These are phyloP conservation scores for Eucalyptus curtisii DNA, from an alignment of 345 rosid genomes.

Conservation along the genomic window DNA sequence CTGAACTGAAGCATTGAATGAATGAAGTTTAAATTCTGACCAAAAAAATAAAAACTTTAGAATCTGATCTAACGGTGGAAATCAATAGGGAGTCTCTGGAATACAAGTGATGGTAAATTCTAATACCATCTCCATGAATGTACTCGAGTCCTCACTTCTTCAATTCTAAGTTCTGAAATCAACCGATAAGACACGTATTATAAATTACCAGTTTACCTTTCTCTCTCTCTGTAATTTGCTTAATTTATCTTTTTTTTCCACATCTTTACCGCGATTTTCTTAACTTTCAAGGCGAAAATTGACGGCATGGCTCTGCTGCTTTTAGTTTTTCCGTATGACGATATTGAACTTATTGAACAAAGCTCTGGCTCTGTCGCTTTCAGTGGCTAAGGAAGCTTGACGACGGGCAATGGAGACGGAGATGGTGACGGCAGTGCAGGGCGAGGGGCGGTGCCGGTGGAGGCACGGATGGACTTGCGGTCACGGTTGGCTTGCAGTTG, in stretches of 20 bases:
- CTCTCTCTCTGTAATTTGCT: not conserved
- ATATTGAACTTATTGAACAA: not conserved
- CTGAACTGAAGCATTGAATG: too few relatives aligned
- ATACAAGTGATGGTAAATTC: too few relatives aligned
- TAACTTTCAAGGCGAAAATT: not conserved
- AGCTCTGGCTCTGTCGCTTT: not conserved
- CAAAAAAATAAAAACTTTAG: not conserved
- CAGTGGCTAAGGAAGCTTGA: not conserved
- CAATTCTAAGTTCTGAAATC: not conserved
- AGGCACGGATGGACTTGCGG: not conserved
- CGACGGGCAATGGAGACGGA: not conserved
- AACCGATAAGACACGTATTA: not conserved
- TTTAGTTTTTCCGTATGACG: not conserved
- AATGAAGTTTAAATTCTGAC: too few relatives aligned
- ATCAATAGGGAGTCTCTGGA: too few relatives aligned
- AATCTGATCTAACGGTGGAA: not conserved
- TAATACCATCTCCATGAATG: too few relatives aligned
- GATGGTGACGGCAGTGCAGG: not conserved
- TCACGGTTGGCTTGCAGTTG: not conserved
- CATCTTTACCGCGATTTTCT: not conserved
- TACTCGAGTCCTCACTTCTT: not conserved
- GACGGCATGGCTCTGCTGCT: fast-evolving
- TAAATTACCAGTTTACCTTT: not conserved
- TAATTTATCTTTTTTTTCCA: not conserved
- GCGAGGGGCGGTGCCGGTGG: not conserved